Evolutionary conservation across 805 yeast genomes (phyloP).

Genomic region (Hanseniaspora singularis): DNA sequence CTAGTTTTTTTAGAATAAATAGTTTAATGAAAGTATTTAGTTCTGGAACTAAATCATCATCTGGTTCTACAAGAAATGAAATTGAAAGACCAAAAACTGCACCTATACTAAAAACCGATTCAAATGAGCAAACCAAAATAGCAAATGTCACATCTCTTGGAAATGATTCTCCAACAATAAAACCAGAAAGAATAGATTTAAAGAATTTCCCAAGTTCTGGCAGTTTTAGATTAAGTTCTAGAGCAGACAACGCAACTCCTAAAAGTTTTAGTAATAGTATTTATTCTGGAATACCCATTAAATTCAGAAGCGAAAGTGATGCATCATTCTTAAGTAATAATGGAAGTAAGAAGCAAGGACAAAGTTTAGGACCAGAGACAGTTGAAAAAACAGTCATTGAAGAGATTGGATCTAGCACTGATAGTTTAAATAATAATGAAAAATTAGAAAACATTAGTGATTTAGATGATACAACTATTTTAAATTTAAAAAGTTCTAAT

Average conservation of each 20-base stretch:
- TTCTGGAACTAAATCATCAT: not conserved
- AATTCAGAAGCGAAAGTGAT: constrained; percentile 11
- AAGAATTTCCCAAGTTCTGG: constrained; percentile 9
- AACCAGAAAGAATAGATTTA: not conserved
- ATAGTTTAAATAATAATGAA: not conserved
- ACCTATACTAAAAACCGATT: too few species aligned
- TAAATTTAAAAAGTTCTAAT: too few species aligned
- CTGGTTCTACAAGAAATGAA: not conserved
- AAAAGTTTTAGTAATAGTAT: not conserved
- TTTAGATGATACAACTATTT: not conserved
- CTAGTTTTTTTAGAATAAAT: not conserved
- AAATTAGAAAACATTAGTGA: not conserved
- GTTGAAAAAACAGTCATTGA: not conserved
- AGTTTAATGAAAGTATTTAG: not conserved
- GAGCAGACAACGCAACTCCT: not conserved
- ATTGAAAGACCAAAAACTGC: not conserved
- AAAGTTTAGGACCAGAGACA: not conserved
- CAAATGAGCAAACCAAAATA: too few species aligned
- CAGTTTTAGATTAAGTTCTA: not conserved
- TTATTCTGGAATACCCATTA: not conserved
- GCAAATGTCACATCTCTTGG: not conserved
- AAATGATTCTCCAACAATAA: not conserved
- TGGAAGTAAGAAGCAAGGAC: constrained; percentile 3
- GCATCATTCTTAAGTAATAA: constrained; percentile 10
- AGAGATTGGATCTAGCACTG: not conserved